Percentiles rank a stretch among this genome's conserved stretches.
These are phyloP conservation scores for Boletus fagicola DNA, from an alignment of 768 basidiomycete species.

Conservation along the genomic window DNA sequence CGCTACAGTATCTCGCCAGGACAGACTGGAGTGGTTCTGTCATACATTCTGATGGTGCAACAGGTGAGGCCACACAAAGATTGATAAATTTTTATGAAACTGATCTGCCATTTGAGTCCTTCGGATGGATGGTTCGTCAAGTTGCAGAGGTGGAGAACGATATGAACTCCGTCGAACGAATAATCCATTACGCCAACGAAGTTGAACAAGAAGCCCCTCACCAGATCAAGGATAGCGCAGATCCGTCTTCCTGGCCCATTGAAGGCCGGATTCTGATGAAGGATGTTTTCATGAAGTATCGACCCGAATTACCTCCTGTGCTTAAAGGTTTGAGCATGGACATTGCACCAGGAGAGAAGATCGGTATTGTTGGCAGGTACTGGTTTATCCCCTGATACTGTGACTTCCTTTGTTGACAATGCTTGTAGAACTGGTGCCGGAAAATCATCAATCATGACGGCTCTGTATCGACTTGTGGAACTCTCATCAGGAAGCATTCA, in stretches of 20 bases:
- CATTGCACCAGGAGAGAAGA: slow-evolving; percentile 77
- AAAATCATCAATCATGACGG: slow-evolving; percentile 87
- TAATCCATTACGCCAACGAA: slow-evolving; percentile 75
- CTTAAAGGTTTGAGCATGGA: slow-evolving; percentile 78
- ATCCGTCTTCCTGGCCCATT: slow-evolving; percentile 68
- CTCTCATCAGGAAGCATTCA: slow-evolving; percentile 67
- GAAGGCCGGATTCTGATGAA: slow-evolving; percentile 72
- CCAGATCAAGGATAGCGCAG: slow-evolving; percentile 57
- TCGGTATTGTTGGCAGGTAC: slow-evolving; percentile 80
- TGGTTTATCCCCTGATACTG: slow-evolving; percentile 12
- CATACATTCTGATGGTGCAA: slow-evolving; percentile 79
- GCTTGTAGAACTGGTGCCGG: slow-evolving; percentile 72
- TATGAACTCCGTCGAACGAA: slow-evolving; percentile 88
- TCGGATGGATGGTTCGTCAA: slow-evolving; percentile 76
- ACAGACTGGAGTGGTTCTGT: slow-evolving; percentile 72
- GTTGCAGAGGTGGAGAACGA: slow-evolving; percentile 87
- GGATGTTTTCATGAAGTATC: slow-evolving; percentile 75
- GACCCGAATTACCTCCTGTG: slow-evolving; percentile 85
- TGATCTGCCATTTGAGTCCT: slow-evolving; percentile 39
- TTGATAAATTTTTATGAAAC: not conserved
- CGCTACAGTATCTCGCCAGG: slow-evolving; percentile 75
- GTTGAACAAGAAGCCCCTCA: slow-evolving; percentile 83
- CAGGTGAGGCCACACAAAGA: slow-evolving; percentile 44
- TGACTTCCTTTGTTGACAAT: not conserved
- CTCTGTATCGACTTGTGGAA: slow-evolving; percentile 84